These are phyloP conservation scores for Vitis hybrid DNA, from an alignment of 177 flowering plant species.

Conservation along the genomic window DNA sequence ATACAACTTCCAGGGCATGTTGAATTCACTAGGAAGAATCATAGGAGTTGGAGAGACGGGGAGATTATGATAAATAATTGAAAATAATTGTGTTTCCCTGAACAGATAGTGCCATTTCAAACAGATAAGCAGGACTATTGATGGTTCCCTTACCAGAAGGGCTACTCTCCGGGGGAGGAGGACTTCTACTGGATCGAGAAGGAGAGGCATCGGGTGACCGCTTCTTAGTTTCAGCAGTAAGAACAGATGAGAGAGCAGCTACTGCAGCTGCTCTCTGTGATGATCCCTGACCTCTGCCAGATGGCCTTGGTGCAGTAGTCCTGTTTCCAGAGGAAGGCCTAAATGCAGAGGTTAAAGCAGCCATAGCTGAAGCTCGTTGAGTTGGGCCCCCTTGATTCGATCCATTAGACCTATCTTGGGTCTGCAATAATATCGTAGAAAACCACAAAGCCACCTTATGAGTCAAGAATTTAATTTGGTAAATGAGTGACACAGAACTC, in stretches of 20 bases:
- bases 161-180: slow-evolving; percentile 35
- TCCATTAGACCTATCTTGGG: slow-evolving; percentile 63
- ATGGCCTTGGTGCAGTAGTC: slow-evolving; percentile 35
- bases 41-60: too few species aligned
- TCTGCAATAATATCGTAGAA: slow-evolving; percentile 21
- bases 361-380: slow-evolving; percentile 95
- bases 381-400: slow-evolving; percentile 78
- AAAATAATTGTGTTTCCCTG: neutral
- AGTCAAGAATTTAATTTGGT: neutral
- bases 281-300: slow-evolving; percentile 48
- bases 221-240: slow-evolving; percentile 81
- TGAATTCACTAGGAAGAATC: too few species aligned
- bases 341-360: slow-evolving; percentile 86
- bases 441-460: neutral
- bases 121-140: neutral
- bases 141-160: slow-evolving; percentile 40
- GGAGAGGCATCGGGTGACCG: slow-evolving; percentile 59
- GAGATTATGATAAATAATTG: neutral
- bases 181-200: slow-evolving; percentile 40
- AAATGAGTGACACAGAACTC: neutral
- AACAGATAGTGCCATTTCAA: neutral
- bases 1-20: too few species aligned
- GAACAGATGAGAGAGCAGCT: slow-evolving; percentile 89
- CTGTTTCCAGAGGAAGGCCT: slow-evolving; percentile 60
- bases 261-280: slow-evolving; percentile 99